Percentiles rank a stretch among this genome's conserved stretches.
These are phyloP conservation scores for Austroboletus niveus DNA, from an alignment of 1,284 basidiomycete species.

Conservation along the genomic window DNA sequence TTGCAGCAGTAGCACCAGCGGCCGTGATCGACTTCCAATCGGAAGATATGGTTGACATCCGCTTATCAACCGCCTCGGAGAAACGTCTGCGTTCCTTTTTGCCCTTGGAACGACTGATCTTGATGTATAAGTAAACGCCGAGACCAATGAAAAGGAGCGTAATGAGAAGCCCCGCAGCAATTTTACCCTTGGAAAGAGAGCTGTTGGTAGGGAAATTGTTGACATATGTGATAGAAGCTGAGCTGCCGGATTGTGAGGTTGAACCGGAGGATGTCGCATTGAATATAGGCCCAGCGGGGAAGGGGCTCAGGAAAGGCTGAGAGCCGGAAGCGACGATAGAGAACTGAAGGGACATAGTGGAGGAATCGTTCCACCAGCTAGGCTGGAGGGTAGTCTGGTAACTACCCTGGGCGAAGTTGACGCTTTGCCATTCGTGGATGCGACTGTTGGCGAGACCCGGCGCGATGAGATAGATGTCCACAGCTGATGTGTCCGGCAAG, in stretches of 20 bases:
- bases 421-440: slow-evolving; percentile 63
- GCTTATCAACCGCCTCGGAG: slow-evolving; percentile 71
- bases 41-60: slow-evolving; percentile 76
- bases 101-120: slow-evolving; percentile 55
- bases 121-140: slow-evolving; percentile 52
- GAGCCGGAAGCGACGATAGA: slow-evolving; percentile 58
- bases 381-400: slow-evolving; percentile 60
- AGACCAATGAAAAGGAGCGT: slow-evolving; percentile 59
- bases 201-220: slow-evolving; percentile 38
- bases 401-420: slow-evolving; percentile 55
- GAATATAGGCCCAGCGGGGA: slow-evolving; percentile 74
- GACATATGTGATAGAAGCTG: slow-evolving; percentile 39
- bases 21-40: slow-evolving; percentile 77
- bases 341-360: slow-evolving; percentile 58
- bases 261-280: slow-evolving; percentile 58
- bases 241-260: slow-evolving; percentile 36
- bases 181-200: slow-evolving; percentile 54
- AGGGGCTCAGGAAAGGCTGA: slow-evolving; percentile 52
- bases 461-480: slow-evolving; percentile 78
- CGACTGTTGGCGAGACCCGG: slow-evolving; percentile 45
- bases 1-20: slow-evolving; percentile 69
- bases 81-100: slow-evolving; percentile 65
- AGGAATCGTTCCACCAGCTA: slow-evolving; percentile 76
- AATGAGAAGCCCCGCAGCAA: slow-evolving; percentile 78
- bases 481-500: slow-evolving; percentile 38